phyloP scores from a whole-genome alignment of 768 basidiomycete genomes.

The Boletus barrowsii region DNA sequence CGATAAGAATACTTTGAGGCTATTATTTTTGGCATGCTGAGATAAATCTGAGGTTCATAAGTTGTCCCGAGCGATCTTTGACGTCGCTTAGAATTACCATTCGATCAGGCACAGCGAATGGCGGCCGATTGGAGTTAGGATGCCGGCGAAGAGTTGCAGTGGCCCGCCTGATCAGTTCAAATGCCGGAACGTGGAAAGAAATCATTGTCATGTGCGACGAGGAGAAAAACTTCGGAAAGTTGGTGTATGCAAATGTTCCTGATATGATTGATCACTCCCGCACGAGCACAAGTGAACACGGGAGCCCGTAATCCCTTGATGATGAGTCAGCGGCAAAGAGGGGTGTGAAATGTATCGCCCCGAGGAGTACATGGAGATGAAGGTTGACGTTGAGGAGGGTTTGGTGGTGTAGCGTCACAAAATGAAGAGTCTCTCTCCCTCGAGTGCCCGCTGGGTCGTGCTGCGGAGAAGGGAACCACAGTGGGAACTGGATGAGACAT shows the following conservation, averaged over 20 bases:
- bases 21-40: constrained; percentile 32
- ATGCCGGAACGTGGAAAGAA: background rate
- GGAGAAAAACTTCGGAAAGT: background rate
- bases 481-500: constrained; percentile 14
- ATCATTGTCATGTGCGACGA: constrained; percentile 2
- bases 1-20: background rate
- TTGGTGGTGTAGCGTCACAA: no score
- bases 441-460: constrained; percentile 17
- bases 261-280: constrained; percentile 12
- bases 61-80: constrained; percentile 16
- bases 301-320: constrained; percentile 17
- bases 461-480: constrained; percentile 26
- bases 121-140: constrained; percentile 8
- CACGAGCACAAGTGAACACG: constrained; percentile 8
- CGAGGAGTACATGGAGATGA: constrained; percentile 25
- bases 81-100: constrained; percentile 22
- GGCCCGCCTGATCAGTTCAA: no score
- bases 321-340: constrained; percentile 9
- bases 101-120: constrained; percentile 28
- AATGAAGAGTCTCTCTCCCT: no score
- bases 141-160: constrained; percentile 12
- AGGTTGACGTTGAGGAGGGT: background rate
- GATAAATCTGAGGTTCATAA: constrained; percentile 25
- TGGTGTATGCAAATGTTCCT: constrained; percentile 6
- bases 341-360: constrained; percentile 4